These are phyloP conservation scores for Baudoinia panamericana DNA, from an alignment of 495 filamentous ascomycete genomes.

Conservation along the genomic window DNA sequence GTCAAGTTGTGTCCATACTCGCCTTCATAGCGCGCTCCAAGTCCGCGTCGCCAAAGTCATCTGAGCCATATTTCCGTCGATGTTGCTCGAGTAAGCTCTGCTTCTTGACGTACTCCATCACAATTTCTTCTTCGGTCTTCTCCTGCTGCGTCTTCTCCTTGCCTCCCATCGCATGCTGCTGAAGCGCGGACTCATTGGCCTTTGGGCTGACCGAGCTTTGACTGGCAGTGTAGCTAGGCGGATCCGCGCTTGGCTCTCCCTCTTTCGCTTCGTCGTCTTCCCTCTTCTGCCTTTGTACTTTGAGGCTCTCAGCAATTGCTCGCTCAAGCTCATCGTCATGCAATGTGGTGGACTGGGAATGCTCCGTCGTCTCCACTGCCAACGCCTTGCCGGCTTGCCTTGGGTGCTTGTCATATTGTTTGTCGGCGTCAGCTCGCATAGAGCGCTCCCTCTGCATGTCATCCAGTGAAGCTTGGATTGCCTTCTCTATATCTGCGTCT, in stretches of 20 bases:
- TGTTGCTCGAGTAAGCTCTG: constrained; percentile 63
- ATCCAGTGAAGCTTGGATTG: constrained; percentile 52
- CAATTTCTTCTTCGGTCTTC: constrained; percentile 54
- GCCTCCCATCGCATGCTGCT: constrained; percentile 25
- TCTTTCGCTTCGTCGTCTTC: constrained; percentile 31
- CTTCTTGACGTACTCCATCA: constrained; percentile 65
- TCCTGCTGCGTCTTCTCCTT: constrained; percentile 30
- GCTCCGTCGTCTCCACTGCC: constrained; percentile 24
- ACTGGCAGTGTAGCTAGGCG: no score
- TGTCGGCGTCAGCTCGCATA: constrained; percentile 18
- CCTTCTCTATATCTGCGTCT: constrained; percentile 52
- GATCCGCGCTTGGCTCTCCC: no score
- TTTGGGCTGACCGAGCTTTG: constrained; percentile 14
- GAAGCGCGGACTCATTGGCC: constrained; percentile 24
- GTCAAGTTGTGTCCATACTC: no score
- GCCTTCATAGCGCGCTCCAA: no score
- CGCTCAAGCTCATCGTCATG: constrained; percentile 39
- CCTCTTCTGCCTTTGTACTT: constrained; percentile 28
- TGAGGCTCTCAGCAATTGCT: constrained; percentile 42
- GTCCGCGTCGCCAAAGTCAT: no score
- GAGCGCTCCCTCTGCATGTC: constrained; percentile 36
- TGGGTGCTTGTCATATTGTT: constrained; percentile 26
- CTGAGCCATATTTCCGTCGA: no score
- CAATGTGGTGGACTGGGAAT: constrained; percentile 32
- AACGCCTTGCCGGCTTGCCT: constrained; percentile 25